Base-by-base conservation (phyloP, 2,329 filamentous ascomycete species). In the Dactylellina drechsleri region DNA sequence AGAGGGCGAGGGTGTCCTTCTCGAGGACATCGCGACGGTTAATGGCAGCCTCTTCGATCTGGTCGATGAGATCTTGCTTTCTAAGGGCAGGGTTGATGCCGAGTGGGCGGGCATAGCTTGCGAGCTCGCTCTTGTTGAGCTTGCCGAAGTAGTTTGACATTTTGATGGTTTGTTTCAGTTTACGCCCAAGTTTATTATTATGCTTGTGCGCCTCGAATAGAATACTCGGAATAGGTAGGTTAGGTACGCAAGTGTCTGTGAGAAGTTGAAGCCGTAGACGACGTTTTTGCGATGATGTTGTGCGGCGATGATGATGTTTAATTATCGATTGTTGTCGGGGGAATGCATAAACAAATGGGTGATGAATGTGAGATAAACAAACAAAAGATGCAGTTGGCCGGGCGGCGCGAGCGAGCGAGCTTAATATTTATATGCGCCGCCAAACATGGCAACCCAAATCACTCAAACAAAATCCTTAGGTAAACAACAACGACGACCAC, bases 291-390 rank as follows among this genome's bases (percentile, higher is more conserved):
- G 40, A n/a, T 43, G 40, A 43, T 43, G 23, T 23, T 23, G 23
- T 23, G 23, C 23, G 23, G 31, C 31, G 31, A 36, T 36, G 6
- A 36, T 36, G 31, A 2, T 10, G 31, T 36, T 47, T n/a, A 47
- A n/a, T 47, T n/a, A 73, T 73, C 68, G 68, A 73, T 73, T 73
- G 68, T 73, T 73, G 68, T 73, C 68, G 68, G 60, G 68, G 68
- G 28, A 54, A 56, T 20, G 7, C 16, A 26, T 64, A 53, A 36
- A 36, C 31, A 36, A 36, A 36, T 36, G 64, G 36, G 36, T 52
- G 23, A 26, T 16, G 20, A 41, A 36, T 20, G 16, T 36, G 23
- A 50, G n/a, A 61, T 67, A 74, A 74, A 74, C 68, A 74, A 74
- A 74, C 68, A 74, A 43, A 57, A 62, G 41, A 28, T 20, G 41